A percentile compares a stretch with the other conserved stretches of the same genome.
phyloP scores from a whole-genome alignment of 2,329 filamentous ascomycete species.

The Lachnellula subtilissima region DNA sequence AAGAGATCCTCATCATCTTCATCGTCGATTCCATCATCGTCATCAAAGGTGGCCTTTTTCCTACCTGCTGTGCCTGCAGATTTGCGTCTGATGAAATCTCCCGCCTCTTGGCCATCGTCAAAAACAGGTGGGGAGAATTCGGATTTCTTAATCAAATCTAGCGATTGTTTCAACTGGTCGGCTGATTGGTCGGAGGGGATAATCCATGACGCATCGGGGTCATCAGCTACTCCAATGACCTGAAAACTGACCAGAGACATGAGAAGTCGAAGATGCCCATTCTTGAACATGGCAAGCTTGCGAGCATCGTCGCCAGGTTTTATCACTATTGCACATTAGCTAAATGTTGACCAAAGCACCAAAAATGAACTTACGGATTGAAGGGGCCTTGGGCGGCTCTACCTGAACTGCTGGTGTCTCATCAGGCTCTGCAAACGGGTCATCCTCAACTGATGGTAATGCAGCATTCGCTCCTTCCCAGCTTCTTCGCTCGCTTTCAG shows the following conservation, averaged over 20 bases:
- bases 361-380: conserved; percentile 45
- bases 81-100: conserved; percentile 75
- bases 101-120: conserved; percentile 63
- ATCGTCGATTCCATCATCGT: conserved; percentile 55
- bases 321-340: conserved; percentile 23
- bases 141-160: conserved; percentile 70
- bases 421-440: conserved; percentile 33
- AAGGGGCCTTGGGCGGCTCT: conserved; percentile 39
- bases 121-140: conserved; percentile 75
- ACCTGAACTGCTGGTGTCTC: conserved; percentile 28
- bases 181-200: conserved; percentile 64
- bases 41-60: conserved; percentile 60
- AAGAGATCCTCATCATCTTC: conserved; percentile 49
- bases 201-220: conserved; percentile 73
- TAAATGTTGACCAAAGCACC: not conserved
- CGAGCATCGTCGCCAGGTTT: conserved; percentile 58
- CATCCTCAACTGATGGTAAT: conserved; percentile 42
- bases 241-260: conserved; percentile 72
- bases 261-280: conserved; percentile 79
- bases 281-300: conserved; percentile 77
- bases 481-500: conserved; percentile 65
- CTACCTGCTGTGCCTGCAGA: conserved; percentile 39
- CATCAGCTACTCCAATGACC: conserved; percentile 52
- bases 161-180: conserved; percentile 59
- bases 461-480: conserved; percentile 73